Percentiles rank a stretch among this genome's conserved stretches.
Evolutionary conservation across 768 basidiomycete genomes (phyloP).

Genomic region (Suillus ampliporus): DNA sequence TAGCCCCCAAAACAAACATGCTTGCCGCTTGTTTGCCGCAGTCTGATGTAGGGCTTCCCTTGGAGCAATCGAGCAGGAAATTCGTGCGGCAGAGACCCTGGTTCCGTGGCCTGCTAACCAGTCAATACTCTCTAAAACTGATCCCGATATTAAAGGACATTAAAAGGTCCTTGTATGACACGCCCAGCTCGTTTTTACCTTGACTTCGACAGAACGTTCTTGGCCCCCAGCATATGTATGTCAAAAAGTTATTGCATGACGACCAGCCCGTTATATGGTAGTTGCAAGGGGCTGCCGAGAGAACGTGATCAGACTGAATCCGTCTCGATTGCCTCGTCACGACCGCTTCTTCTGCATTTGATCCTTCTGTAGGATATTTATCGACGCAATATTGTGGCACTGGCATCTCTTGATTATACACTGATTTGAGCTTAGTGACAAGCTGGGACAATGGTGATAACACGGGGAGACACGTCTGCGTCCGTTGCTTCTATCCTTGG

Average conservation of each 20-base stretch:
- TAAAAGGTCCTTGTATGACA: background rate
- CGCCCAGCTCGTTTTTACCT: background rate
- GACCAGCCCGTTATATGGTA: background rate
- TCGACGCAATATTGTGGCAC: background rate
- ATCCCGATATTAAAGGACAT: background rate
- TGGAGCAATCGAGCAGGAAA: background rate
- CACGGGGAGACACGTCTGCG: background rate
- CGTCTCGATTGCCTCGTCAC: background rate
- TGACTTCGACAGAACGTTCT: background rate
- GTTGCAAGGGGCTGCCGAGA: background rate
- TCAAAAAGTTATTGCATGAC: background rate
- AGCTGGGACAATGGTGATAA: background rate
- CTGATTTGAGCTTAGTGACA: background rate
- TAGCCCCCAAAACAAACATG: background rate
- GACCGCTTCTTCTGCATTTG: background rate
- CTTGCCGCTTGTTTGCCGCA: background rate
- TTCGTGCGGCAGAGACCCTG: background rate
- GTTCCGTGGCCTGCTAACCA: background rate
- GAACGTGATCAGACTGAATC: background rate
- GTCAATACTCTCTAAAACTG: background rate
- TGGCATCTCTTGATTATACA: background rate
- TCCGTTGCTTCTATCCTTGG: conserved; percentile 1
- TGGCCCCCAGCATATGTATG: background rate
- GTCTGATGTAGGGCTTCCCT: background rate
- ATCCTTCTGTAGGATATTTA: background rate